Percentiles rank a stretch among this genome's conserved stretches.
phyloP scores from a whole-genome alignment of 768 basidiomycete genomes.

The Psilocybe azurescens region DNA sequence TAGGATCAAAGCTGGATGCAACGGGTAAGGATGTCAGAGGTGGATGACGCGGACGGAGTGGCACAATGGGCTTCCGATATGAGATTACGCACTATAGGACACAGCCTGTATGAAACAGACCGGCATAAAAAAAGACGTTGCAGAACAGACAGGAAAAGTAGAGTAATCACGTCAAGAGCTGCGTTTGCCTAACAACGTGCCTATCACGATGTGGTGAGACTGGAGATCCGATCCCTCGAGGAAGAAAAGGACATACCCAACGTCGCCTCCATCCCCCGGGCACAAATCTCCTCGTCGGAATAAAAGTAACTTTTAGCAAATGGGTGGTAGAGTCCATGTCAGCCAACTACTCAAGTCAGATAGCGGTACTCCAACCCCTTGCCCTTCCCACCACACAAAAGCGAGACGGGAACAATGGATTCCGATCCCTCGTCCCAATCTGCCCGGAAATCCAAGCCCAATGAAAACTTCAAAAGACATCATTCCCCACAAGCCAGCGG shows the following conservation, averaged over 20 bases:
- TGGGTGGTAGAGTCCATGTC: not conserved
- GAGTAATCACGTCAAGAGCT: not conserved
- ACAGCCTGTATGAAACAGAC: not conserved
- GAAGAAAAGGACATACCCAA: conserved; percentile 1
- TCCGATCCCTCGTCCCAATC: not conserved
- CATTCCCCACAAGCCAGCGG: not conserved
- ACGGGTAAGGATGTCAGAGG: not conserved
- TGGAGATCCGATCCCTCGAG: conserved; percentile 3
- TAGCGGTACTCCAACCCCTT: not conserved
- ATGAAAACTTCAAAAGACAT: not conserved
- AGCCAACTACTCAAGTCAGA: not conserved
- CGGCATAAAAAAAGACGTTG: not conserved
- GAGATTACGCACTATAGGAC: conserved; percentile 18
- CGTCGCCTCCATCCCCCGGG: not conserved
- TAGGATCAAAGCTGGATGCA: not conserved
- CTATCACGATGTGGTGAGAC: conserved; percentile 8
- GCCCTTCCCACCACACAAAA: not conserved
- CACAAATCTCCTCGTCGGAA: not conserved
- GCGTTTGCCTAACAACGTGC: not conserved
- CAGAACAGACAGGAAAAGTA: not conserved
- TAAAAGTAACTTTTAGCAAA: not conserved
- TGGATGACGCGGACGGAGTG: conserved; percentile 3
- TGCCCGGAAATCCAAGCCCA: not conserved
- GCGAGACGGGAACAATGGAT: not conserved
- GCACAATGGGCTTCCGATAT: not conserved